These are phyloP conservation scores for Glarea lozoyensis DNA, from an alignment of 495 filamentous ascomycete species.

Conservation along the genomic window DNA sequence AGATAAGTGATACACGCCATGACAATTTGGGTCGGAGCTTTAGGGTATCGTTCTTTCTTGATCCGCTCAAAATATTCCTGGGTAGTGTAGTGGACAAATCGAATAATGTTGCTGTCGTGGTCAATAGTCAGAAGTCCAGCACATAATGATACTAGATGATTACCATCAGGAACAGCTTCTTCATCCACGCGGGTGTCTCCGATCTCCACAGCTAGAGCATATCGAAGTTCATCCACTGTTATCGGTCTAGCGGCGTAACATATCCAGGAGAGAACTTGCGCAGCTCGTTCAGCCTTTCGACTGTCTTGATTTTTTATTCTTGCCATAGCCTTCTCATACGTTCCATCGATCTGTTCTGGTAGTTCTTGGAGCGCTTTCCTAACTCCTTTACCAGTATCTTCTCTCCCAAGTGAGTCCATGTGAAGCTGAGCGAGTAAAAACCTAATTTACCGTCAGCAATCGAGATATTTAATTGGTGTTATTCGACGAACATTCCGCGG, in stretches of 20 bases:
- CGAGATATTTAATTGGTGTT: not conserved
- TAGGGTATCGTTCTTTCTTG: slow-evolving; percentile 23
- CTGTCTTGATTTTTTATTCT: slow-evolving; percentile 27
- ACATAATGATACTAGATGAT: slow-evolving; percentile 30
- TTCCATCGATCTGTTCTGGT: slow-evolving; percentile 21
- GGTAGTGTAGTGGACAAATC: slow-evolving; percentile 47
- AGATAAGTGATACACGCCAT: slow-evolving; percentile 35
- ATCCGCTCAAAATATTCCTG: slow-evolving; percentile 40
- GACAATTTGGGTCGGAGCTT: slow-evolving; percentile 26
- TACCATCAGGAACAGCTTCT: slow-evolving; percentile 20
- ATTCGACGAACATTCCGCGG: slow-evolving; percentile 33
- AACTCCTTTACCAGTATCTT: slow-evolving; percentile 12
- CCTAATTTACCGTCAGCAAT: slow-evolving; percentile 22
- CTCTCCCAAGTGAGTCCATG: slow-evolving; percentile 30
- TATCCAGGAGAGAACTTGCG: slow-evolving; percentile 22
- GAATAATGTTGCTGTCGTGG: slow-evolving; percentile 33
- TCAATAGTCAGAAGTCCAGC: slow-evolving; percentile 44
- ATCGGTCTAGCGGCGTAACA: slow-evolving; percentile 20
- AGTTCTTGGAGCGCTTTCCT: slow-evolving; percentile 11
- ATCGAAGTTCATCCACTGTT: slow-evolving; percentile 23
- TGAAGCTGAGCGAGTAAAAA: slow-evolving; percentile 47
- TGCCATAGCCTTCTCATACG: slow-evolving; percentile 30
- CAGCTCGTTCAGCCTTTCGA: slow-evolving; percentile 20
- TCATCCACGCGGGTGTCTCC: slow-evolving; percentile 21
- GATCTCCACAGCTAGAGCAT: slow-evolving; percentile 26